A percentile compares a stretch with the other conserved stretches of the same genome.
Evolutionary conservation across 345 rosid species (phyloP).

Genomic region (Acer campestre): DNA sequence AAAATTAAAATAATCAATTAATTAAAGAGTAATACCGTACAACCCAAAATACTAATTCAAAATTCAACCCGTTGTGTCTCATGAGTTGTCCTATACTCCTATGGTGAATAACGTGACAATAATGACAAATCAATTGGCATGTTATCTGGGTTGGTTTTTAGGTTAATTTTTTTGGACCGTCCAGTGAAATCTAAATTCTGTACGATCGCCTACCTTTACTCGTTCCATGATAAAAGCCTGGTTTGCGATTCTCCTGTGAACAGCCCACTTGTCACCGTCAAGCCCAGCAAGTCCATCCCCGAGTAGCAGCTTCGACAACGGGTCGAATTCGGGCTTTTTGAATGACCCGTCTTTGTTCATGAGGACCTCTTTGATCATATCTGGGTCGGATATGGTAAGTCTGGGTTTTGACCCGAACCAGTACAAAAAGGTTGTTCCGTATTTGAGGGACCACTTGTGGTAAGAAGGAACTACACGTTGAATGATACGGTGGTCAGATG

Average conservation of each 20-base stretch:
- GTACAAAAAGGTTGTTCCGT: conserved; percentile 36
- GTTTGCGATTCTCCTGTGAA: conserved; percentile 62
- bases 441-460: conserved; percentile 48
- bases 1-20: too few relatives aligned
- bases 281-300: conserved; percentile 74
- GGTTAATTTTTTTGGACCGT: too few relatives aligned
- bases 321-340: conserved; percentile 42
- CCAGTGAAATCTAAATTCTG: too few relatives aligned
- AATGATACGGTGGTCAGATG: conserved; percentile 39
- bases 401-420: conserved; percentile 82
- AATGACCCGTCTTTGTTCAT: conserved; percentile 43
- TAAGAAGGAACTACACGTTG: conserved; percentile 57
- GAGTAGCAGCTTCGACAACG: conserved; percentile 59
- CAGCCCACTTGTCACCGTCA: conserved; percentile 64
- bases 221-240: conserved; percentile 69
- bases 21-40: too few relatives aligned
- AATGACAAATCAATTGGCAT: too few relatives aligned
- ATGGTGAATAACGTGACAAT: too few relatives aligned
- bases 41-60: too few relatives aligned
- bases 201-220: conserved; percentile 52
- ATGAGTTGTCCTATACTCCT: too few relatives aligned
- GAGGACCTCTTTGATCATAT: conserved; percentile 59
- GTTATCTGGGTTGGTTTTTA: too few relatives aligned
- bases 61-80: too few relatives aligned
- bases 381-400: conserved; percentile 62